Conservation (phyloP, 805 yeast species). For the Lipomyces chichibuensis region DNA sequence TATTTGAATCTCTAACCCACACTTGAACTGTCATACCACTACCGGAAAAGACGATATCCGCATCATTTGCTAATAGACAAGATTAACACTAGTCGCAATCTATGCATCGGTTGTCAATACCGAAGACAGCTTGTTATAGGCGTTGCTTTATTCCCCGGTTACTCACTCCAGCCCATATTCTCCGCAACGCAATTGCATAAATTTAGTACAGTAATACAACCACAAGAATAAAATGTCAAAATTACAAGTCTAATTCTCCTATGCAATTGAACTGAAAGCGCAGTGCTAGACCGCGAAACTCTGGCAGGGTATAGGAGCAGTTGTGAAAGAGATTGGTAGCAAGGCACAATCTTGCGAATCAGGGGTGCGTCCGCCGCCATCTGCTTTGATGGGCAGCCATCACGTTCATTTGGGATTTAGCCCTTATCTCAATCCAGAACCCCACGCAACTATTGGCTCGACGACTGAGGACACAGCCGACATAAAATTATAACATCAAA, state of each 20-base stretch:
- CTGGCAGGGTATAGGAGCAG: neutral
- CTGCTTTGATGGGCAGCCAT: constrained; percentile 38
- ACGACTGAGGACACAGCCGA: no score
- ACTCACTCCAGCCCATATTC: neutral
- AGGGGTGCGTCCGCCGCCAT: no score
- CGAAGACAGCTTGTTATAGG: neutral
- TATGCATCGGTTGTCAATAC: neutral
- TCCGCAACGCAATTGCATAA: neutral
- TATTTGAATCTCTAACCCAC: neutral
- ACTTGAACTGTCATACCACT: neutral
- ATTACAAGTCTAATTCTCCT: neutral
- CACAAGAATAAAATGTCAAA: neutral
- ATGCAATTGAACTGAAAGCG: neutral
- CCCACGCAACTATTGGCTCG: no score
- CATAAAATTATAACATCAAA: no score
- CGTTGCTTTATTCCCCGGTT: neutral
- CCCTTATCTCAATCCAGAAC: no score
- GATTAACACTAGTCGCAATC: neutral
- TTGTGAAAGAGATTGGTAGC: no score
- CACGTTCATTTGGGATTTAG: no score
- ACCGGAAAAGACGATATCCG: neutral
- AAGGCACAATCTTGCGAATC: no score
- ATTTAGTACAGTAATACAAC: neutral
- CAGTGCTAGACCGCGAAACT: neutral
- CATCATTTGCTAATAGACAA: neutral